Evolutionary conservation across 306 rosid species (phyloP).

Genomic region (Alnus rubra): DNA sequence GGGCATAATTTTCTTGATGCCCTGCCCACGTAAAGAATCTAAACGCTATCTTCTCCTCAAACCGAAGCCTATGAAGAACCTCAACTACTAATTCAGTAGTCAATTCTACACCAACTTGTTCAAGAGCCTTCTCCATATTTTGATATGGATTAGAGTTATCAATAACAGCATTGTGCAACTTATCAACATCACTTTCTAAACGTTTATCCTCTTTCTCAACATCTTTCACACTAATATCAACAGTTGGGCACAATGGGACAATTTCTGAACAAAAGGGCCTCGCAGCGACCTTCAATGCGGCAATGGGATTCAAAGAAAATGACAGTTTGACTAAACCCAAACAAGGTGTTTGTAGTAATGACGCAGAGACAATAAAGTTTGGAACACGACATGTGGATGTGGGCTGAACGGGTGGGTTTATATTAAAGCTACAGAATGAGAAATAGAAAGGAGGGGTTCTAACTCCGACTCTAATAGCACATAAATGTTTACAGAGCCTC

Average conservation of each 20-base stretch:
- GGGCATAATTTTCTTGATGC: conserved; percentile 66
- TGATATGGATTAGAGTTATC: conserved; percentile 55
- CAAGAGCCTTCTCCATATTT: conserved; percentile 67
- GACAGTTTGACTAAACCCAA: conserved; percentile 32
- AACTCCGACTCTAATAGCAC: not conserved
- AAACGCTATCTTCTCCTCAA: conserved; percentile 82
- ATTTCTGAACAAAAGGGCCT: conserved; percentile 52
- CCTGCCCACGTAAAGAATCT: conserved; percentile 92
- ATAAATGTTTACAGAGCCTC: not conserved
- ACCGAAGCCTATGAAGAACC: conserved; percentile 62
- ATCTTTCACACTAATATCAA: conserved; percentile 26
- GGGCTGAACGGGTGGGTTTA: not conserved
- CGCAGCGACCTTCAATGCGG: conserved; percentile 4
- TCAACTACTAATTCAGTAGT: conserved; percentile 67
- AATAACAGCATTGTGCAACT: conserved; percentile 41
- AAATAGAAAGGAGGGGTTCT: not conserved
- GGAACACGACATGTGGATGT: not conserved
- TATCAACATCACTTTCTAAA: conserved; percentile 44
- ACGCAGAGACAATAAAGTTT: not conserved
- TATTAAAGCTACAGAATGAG: not conserved
- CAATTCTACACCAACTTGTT: conserved; percentile 44
- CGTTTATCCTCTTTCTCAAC: conserved; percentile 8
- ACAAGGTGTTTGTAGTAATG: conserved; percentile 9
- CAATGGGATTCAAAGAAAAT: conserved; percentile 20
- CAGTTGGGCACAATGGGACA: conserved; percentile 26